A percentile compares a stretch with the other conserved stretches of the same genome.
Evolutionary conservation across 441 rosid genomes (phyloP).

Genomic region (Eutrema salsugineum): DNA sequence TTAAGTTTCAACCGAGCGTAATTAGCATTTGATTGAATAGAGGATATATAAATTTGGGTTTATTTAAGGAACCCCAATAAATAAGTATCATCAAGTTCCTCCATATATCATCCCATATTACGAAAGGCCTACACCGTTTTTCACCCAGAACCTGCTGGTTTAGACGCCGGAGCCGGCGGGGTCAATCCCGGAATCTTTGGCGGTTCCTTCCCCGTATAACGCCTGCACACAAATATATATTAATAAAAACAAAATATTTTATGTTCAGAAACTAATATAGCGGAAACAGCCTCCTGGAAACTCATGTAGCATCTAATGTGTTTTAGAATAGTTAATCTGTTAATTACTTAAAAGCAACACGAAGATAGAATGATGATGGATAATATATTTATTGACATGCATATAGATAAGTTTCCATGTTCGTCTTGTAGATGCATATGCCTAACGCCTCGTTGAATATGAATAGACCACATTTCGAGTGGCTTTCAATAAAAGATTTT

Average conservation of each 20-base stretch:
- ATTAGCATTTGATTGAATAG: neutral
- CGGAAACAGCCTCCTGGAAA: neutral
- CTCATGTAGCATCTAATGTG: neutral
- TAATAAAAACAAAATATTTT: neutral
- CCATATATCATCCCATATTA: constrained; percentile 6
- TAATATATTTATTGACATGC: neutral
- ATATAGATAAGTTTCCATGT: neutral
- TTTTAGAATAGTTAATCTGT: neutral
- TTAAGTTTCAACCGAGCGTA: neutral
- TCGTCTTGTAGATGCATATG: neutral
- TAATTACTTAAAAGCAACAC: neutral
- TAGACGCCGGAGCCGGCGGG: neutral
- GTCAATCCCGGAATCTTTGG: constrained; percentile 19
- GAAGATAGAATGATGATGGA: neutral
- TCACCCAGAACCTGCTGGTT: neutral
- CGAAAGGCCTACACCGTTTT: neutral
- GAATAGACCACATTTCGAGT: neutral
- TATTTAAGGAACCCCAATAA: neutral
- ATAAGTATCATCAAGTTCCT: neutral
- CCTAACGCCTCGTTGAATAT: neutral
- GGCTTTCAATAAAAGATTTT: neutral
- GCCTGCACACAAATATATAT: constrained; percentile 9
- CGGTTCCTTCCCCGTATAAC: neutral
- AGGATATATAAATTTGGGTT: neutral
- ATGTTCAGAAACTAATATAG: neutral